These are phyloP conservation scores for Epichloe sylvatica DNA, from an alignment of 2,329 filamentous ascomycete genomes.

Conservation along the genomic window DNA sequence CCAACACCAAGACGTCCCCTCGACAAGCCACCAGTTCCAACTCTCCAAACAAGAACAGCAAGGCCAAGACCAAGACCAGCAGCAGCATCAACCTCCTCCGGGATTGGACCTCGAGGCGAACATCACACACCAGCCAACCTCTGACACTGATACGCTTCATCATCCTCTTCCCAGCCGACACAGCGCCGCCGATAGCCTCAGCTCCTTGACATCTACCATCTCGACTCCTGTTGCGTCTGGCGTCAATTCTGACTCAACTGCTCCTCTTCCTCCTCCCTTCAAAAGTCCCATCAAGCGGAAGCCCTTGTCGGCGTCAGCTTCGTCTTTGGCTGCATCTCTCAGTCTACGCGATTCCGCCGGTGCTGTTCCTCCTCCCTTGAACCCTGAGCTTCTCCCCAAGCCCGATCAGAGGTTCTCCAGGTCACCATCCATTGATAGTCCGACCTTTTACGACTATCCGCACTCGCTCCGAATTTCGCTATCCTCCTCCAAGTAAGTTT, in stretches of 20 bases:
- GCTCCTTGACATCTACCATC: conserved; percentile 2
- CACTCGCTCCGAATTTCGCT: conserved; percentile 10
- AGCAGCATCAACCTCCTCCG: background rate
- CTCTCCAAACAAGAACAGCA: background rate
- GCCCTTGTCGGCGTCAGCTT: conserved; percentile 43
- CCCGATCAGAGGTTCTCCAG: conserved; percentile 42
- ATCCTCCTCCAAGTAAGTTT: conserved; percentile 16
- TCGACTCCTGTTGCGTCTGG: conserved; percentile 3
- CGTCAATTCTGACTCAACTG: conserved; percentile 3
- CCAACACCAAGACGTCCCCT: conserved; percentile 3
- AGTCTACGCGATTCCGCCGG: conserved; percentile 5
- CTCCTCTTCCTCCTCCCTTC: conserved; percentile 8
- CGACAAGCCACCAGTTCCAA: conserved; percentile 3
- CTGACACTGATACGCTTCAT: conserved; percentile 5
- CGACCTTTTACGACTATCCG: conserved; percentile 47
- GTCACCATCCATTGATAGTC: conserved; percentile 43
- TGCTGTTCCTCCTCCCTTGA: conserved; percentile 13
- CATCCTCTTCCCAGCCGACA: conserved; percentile 4
- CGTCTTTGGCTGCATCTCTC: conserved; percentile 31
- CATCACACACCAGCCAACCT: background rate
- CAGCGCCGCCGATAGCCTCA: conserved; percentile 2
- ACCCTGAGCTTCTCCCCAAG: conserved; percentile 25
- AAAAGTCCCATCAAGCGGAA: conserved; percentile 40
- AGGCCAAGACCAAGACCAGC: background rate
- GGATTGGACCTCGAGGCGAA: background rate